phyloP scores from a whole-genome alignment of 78 protist species.

The Dictyostelium brefeldianum region DNA sequence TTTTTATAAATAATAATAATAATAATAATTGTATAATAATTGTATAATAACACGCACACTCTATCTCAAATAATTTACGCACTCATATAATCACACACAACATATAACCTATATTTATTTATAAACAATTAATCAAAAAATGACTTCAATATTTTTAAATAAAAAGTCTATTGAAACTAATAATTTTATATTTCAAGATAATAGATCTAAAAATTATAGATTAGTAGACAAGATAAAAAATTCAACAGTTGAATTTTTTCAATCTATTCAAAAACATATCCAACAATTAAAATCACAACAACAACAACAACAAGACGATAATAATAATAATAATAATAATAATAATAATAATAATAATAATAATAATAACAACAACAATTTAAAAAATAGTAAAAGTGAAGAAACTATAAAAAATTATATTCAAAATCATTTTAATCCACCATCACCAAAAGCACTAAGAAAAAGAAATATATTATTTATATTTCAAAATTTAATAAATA shows the following conservation, averaged over 20 bases:
- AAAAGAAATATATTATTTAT: slow-evolving; percentile 10
- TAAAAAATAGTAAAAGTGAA: neutral
- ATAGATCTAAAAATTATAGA: neutral
- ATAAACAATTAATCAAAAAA: neutral
- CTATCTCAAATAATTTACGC: neutral
- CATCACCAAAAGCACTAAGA: neutral
- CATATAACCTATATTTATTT: neutral
- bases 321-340: neutral
- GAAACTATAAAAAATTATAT: slow-evolving; percentile 8
- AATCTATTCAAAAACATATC: neutral
- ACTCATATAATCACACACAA: neutral
- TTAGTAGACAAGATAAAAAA: neutral
- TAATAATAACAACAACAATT: neutral
- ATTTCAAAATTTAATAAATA: slow-evolving; percentile 3
- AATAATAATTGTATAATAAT: neutral
- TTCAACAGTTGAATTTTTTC: slow-evolving; percentile 1
- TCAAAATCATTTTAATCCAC: slow-evolving; percentile 19
- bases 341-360: slow-evolving; percentile 1
- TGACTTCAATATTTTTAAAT: neutral
- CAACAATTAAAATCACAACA: neutral
- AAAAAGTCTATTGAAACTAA: slow-evolving; percentile 15
- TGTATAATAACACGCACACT: neutral
- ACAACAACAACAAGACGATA: too few relatives aligned
- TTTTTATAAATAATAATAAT: neutral
- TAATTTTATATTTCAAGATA: slow-evolving; percentile 3